Conservation (phyloP, 2,329 filamentous ascomycete species). For the Claviceps quebecensis region DNA sequence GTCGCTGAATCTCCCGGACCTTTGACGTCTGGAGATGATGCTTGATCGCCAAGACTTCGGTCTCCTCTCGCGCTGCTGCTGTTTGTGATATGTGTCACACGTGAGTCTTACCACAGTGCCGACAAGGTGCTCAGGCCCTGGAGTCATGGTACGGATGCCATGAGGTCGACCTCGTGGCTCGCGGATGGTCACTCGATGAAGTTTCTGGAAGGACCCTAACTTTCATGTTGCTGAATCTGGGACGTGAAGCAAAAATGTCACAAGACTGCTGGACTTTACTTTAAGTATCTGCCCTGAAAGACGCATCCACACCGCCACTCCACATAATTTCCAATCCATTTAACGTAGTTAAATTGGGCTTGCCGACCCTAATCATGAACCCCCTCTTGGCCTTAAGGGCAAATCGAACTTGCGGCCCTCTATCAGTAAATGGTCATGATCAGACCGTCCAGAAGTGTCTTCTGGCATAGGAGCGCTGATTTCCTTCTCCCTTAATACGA, state of each 20-base stretch:
- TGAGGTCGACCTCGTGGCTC: no score
- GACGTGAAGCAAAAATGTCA: neutral
- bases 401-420: slow-evolving; percentile 36
- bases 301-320: neutral
- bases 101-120: neutral
- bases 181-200: no score
- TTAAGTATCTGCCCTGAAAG: neutral
- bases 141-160: no score
- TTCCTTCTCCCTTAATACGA: slow-evolving; percentile 39
- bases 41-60: slow-evolving; percentile 67
- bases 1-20: slow-evolving; percentile 64
- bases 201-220: no score
- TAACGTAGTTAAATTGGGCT: neutral
- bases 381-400: slow-evolving; percentile 4
- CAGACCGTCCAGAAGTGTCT: slow-evolving; percentile 15
- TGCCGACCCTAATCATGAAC: neutral
- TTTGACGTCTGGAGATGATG: slow-evolving; percentile 48
- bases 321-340: neutral
- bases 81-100: neutral
- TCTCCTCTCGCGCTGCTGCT: neutral
- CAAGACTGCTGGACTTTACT: neutral
- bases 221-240: no score
- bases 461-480: slow-evolving; percentile 10
- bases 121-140: neutral
- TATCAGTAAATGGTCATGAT: slow-evolving; percentile 29